Conservation (phyloP, 371 early-diverging fungal species). For the Mucor irregularis region DNA sequence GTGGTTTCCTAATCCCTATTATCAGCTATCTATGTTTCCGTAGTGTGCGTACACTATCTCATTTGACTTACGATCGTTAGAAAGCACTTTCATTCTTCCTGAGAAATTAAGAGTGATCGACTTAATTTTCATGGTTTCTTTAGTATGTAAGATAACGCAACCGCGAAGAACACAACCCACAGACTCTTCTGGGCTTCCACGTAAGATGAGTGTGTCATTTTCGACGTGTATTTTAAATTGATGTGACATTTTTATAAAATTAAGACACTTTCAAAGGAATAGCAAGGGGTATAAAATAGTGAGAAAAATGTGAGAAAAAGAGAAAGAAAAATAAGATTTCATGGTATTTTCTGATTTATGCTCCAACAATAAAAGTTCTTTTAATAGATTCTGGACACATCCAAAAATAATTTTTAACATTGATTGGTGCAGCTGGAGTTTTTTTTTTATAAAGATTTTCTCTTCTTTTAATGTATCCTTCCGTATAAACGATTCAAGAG, state of each 20-base stretch:
- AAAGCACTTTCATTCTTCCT: conserved; percentile 33
- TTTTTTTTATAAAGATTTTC: no score
- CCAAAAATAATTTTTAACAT: no score
- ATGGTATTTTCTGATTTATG: no score
- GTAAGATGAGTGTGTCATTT: conserved; percentile 25
- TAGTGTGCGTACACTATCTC: no score
- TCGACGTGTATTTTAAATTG: conserved; percentile 27
- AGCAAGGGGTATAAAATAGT: not conserved
- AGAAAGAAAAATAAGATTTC: not conserved
- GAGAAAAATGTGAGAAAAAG: not conserved
- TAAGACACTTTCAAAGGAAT: not conserved
- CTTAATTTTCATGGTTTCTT: conserved; percentile 29
- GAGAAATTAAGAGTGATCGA: conserved; percentile 26
- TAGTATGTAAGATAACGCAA: conserved; percentile 19
- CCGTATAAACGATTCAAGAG: no score
- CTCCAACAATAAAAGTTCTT: no score
- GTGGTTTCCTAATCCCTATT: conserved; percentile 26
- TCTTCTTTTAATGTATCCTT: no score
- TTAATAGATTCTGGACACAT: no score
- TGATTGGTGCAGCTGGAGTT: no score
- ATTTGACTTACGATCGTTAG: conserved; percentile 31
- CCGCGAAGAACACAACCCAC: conserved; percentile 38
- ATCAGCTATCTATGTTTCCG: not conserved
- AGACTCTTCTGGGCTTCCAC: conserved; percentile 35
- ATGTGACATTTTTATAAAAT: conserved; percentile 10